Percentiles rank a stretch among this genome's conserved stretches.
Evolutionary conservation across 352 stramenopile genomes (phyloP).

Genomic region (Phytophthora cajani): DNA sequence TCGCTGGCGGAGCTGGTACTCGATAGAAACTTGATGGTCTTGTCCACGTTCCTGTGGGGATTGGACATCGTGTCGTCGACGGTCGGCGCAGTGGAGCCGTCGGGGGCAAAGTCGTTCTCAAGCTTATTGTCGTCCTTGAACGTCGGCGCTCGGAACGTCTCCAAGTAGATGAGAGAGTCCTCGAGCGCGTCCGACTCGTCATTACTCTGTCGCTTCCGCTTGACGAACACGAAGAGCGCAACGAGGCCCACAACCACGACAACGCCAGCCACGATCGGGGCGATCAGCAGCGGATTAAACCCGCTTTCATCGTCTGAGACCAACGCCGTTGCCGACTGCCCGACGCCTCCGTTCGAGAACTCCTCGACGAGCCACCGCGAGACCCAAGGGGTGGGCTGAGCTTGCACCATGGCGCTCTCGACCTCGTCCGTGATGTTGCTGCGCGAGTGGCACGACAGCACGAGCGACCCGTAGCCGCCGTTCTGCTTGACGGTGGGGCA

Average conservation of each 20-base stretch:
- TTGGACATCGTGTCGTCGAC: not conserved
- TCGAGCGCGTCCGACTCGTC: not conserved
- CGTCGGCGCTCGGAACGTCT: not conserved
- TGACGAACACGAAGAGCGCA: not conserved
- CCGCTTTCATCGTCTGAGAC: not conserved
- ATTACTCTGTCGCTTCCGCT: not conserved
- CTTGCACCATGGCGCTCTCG: not conserved
- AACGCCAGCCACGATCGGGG: not conserved
- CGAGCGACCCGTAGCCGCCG: slow-evolving; percentile 28
- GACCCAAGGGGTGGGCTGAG: not conserved
- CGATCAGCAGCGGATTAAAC: slow-evolving; percentile 3
- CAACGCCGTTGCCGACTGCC: not conserved
- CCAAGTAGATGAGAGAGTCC: not conserved
- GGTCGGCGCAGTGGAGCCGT: not conserved
- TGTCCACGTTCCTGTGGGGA: not conserved
- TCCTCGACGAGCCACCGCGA: not conserved
- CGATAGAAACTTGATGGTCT: not conserved
- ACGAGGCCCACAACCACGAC: not conserved
- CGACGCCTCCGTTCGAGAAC: not conserved
- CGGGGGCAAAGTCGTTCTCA: not conserved
- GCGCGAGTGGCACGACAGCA: slow-evolving; percentile 23
- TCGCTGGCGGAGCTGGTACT: slow-evolving; percentile 1
- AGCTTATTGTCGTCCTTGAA: not conserved
- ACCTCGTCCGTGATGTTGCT: slow-evolving; percentile 6
- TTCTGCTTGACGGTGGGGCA: slow-evolving; percentile 15